Evolutionary conservation across 2,329 filamentous ascomycete genomes (phyloP).

Genomic region (Aspergillus tubingensis): DNA sequence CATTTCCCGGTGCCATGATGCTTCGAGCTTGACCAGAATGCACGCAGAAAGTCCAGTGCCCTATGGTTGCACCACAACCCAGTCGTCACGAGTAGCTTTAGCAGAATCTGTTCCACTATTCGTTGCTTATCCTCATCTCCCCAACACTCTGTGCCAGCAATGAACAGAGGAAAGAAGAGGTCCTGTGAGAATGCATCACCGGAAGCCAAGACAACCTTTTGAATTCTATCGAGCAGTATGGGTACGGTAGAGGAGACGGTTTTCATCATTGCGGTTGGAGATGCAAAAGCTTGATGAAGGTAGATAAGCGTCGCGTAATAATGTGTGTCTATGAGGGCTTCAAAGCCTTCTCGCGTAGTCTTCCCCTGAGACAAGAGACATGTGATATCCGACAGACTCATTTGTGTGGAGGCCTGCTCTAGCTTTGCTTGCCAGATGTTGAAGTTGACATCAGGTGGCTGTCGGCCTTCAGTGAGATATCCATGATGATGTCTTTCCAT

Average conservation of each 20-base stretch:
- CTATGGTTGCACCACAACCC: constrained; percentile 22
- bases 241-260: not conserved
- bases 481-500: constrained; percentile 15
- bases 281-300: constrained; percentile 24
- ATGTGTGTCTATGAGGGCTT: constrained; percentile 16
- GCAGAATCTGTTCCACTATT: constrained; percentile 11
- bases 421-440: constrained; percentile 11
- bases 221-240: constrained; percentile 1
- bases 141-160: constrained; percentile 25
- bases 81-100: constrained; percentile 14
- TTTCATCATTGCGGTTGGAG: not conserved
- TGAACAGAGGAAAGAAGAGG: constrained; percentile 29
- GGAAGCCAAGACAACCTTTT: constrained; percentile 5
- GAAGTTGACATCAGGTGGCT: constrained; percentile 7
- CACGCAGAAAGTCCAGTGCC: constrained; percentile 21
- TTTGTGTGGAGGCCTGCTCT: constrained; percentile 13
- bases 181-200: constrained; percentile 24
- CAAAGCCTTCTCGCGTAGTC: constrained; percentile 9
- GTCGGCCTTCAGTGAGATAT: not conserved
- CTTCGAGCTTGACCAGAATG: constrained; percentile 19
- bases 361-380: not conserved
- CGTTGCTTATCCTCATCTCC: constrained; percentile 1
- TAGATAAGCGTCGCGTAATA: constrained; percentile 28
- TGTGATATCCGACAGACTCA: constrained; percentile 3
- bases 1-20: constrained; percentile 20